Percentiles rank a stretch among this genome's conserved stretches.
Conservation (phyloP, 2,329 filamentous ascomycete genomes). For the Penicillium sp. region DNA sequence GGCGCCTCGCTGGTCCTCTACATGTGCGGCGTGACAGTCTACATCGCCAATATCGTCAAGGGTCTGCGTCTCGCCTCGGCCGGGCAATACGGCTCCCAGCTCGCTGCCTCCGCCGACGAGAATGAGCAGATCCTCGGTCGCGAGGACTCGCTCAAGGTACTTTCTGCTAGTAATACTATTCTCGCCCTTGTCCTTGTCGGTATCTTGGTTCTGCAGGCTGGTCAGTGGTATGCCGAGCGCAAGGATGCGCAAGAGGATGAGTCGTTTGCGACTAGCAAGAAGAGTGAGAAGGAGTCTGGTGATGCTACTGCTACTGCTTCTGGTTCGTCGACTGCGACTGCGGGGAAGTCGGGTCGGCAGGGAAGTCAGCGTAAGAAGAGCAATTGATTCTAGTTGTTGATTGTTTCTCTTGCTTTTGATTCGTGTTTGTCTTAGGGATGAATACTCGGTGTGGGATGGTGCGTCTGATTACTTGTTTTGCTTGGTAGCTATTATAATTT, state of each 20-base stretch:
- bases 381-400: conserved; percentile 12
- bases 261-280: conserved; percentile 49
- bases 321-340: conserved; percentile 10
- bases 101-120: conserved; percentile 45
- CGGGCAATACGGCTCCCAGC: conserved; percentile 61
- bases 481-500: neutral
- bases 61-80: conserved; percentile 79
- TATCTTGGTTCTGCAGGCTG: conserved; percentile 87
- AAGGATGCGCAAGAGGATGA: conserved; percentile 81
- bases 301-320: conserved; percentile 5
- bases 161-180: conserved; percentile 95
- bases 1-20: conserved; percentile 70
- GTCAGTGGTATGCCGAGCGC: conserved; percentile 97
- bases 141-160: conserved; percentile 86
- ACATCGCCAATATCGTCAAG: conserved; percentile 95
- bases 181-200: conserved; percentile 88
- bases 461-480: neutral
- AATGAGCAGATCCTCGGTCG: conserved; percentile 71
- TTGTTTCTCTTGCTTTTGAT: conserved; percentile 2
- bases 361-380: conserved; percentile 30
- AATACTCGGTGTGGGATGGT: neutral
- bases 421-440: neutral
- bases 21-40: conserved; percentile 86
- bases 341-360: conserved; percentile 17
- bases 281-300: conserved; percentile 38